Conservation (phyloP, 352 stramenopile genomes). For the Phytophthora ramorum region DNA sequence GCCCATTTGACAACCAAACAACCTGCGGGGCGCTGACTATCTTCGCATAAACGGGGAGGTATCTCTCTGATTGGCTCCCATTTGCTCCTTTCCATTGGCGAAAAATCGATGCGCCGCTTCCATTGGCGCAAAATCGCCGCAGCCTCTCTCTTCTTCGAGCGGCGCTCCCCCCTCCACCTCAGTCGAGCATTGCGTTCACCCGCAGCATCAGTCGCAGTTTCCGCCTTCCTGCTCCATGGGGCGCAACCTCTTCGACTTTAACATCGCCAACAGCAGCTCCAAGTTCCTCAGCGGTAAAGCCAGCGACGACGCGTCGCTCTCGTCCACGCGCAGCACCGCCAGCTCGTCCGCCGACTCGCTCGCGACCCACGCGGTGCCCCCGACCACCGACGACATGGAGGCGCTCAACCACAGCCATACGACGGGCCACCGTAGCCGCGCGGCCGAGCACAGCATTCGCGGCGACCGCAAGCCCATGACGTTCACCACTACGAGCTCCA, state of each 20-base stretch:
- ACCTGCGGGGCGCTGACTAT: constrained; percentile 22
- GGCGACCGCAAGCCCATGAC: constrained; percentile 41
- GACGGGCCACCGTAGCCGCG: constrained; percentile 22
- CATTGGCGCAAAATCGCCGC: neutral
- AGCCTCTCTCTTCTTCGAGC: constrained; percentile 7
- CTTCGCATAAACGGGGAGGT: constrained; percentile 8
- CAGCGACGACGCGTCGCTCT: constrained; percentile 27
- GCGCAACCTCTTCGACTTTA: constrained; percentile 50
- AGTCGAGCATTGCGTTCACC: constrained; percentile 16
- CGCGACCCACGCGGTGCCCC: constrained; percentile 1
- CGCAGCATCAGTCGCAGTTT: constrained; percentile 4
- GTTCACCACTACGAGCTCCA: constrained; percentile 44
- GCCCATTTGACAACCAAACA: constrained; percentile 20
- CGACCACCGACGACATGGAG: constrained; percentile 29
- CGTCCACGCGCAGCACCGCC: constrained; percentile 37
- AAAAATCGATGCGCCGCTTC: neutral
- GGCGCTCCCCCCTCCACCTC: neutral
- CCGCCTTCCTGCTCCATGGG: constrained; percentile 32
- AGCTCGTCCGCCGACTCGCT: constrained; percentile 38
- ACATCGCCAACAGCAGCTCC: constrained; percentile 44
- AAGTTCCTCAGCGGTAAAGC: constrained; percentile 42
- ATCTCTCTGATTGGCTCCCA: neutral
- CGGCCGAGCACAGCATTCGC: constrained; percentile 28
- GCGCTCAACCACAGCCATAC: constrained; percentile 30
- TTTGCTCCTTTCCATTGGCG: constrained; percentile 13